Evolutionary conservation across 495 filamentous ascomycete species (phyloP).

Genomic region (Aspergillus sclerotioniger): DNA sequence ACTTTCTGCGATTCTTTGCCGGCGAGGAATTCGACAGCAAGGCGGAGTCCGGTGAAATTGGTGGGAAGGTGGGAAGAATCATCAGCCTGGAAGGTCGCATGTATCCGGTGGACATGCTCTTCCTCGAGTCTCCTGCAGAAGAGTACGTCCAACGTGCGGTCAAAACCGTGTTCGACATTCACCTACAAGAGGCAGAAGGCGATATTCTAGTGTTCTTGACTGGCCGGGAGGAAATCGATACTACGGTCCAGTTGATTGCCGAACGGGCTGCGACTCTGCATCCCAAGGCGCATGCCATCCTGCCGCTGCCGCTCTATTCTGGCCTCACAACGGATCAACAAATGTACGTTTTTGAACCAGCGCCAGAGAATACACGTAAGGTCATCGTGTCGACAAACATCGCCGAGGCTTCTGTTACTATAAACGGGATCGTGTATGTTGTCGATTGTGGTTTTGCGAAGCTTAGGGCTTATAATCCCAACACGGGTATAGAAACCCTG

Average conservation of each 20-base stretch:
- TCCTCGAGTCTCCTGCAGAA: constrained; percentile 74
- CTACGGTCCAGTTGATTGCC: constrained; percentile 70
- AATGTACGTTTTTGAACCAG: constrained; percentile 85
- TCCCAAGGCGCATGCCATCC: constrained; percentile 63
- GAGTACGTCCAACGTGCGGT: constrained; percentile 87
- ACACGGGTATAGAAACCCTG: constrained; percentile 84
- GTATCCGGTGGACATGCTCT: constrained; percentile 88
- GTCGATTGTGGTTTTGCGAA: constrained; percentile 94
- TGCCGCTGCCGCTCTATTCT: constrained; percentile 83
- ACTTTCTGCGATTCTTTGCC: constrained; percentile 81
- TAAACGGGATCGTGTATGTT: constrained; percentile 90
- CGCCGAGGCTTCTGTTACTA: constrained; percentile 92
- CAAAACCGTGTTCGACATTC: constrained; percentile 90
- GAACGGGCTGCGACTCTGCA: constrained; percentile 77
- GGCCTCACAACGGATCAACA: constrained; percentile 87
- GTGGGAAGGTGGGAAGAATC: constrained; percentile 61
- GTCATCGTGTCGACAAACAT: constrained; percentile 96
- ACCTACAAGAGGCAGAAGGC: constrained; percentile 77
- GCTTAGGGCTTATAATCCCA: constrained; percentile 81
- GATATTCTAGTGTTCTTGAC: constrained; percentile 93
- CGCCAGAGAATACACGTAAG: constrained; percentile 83
- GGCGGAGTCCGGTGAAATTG: constrained; percentile 38
- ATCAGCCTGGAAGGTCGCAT: constrained; percentile 88
- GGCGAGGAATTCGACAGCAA: constrained; percentile 41
- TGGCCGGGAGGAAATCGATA: constrained; percentile 91